Evolutionary conservation across 805 yeast genomes (phyloP).

Genomic region (Yarrowia osloensis): DNA sequence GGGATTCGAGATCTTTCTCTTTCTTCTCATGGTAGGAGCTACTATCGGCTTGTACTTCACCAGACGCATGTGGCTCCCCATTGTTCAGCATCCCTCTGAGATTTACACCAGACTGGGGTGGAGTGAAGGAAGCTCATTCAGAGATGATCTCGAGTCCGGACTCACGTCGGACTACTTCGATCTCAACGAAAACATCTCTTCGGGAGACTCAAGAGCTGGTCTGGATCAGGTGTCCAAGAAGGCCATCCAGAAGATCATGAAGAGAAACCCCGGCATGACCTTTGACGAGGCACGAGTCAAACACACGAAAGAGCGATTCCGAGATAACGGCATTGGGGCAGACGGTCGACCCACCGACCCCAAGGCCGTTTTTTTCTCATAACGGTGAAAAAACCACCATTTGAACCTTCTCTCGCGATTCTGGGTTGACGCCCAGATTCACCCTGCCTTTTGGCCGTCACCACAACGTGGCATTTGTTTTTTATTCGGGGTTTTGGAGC

Average conservation of each 20-base stretch:
- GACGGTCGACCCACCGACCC: slow-evolving; percentile 74
- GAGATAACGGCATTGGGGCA: slow-evolving; percentile 55
- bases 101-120: slow-evolving; percentile 13
- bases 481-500: not conserved
- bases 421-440: not conserved
- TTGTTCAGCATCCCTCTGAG: slow-evolving; percentile 16
- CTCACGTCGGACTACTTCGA: slow-evolving; percentile 61
- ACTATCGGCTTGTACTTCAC: not conserved
- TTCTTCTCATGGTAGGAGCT: not conserved
- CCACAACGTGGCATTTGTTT: not conserved
- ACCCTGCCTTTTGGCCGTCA: not conserved
- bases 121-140: slow-evolving; percentile 39
- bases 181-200: slow-evolving; percentile 49
- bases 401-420: not conserved
- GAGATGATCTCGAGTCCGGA: slow-evolving; percentile 58
- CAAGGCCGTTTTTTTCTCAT: slow-evolving; percentile 50
- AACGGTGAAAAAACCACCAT: not conserved
- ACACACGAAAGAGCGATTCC: slow-evolving; percentile 52
- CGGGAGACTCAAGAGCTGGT: slow-evolving; percentile 63
- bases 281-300: slow-evolving; percentile 72
- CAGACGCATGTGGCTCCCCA: slow-evolving; percentile 9
- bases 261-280: slow-evolving; percentile 46
- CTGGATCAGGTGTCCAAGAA: slow-evolving; percentile 56
- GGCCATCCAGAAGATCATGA: slow-evolving; percentile 58
- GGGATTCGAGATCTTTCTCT: slow-evolving; percentile 12